Conservation (phyloP, 805 yeast genomes). For the Ogataea degrootiae region DNA sequence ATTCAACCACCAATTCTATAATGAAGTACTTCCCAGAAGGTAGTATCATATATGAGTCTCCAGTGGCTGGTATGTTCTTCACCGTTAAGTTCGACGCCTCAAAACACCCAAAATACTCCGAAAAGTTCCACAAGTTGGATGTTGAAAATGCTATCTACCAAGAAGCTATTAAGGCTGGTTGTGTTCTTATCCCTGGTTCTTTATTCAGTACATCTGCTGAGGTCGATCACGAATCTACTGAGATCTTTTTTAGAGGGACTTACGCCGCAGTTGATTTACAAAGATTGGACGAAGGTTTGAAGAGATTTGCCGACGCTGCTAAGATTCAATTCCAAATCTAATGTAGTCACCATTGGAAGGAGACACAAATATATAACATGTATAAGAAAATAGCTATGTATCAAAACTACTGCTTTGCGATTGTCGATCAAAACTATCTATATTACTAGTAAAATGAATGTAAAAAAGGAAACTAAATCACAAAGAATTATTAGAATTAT, state of each 20-base stretch:
- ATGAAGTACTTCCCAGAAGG: conserved; percentile 49
- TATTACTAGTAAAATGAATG: no score
- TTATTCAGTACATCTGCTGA: conserved; percentile 57
- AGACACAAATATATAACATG: no score
- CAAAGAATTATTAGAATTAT: no score
- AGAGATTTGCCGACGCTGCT: conserved; percentile 63
- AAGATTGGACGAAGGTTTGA: conserved; percentile 52
- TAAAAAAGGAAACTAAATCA: no score
- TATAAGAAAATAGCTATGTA: no score
- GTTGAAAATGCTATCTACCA: conserved; percentile 65
- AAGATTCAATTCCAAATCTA: no score
- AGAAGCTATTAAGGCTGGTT: conserved; percentile 52
- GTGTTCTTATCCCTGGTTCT: conserved; percentile 75
- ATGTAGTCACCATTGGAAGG: no score
- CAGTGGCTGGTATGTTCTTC: conserved; percentile 87
- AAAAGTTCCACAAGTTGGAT: conserved; percentile 45
- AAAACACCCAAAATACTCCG: conserved; percentile 68
- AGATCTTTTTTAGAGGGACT: conserved; percentile 78
- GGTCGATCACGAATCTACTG: conserved; percentile 26
- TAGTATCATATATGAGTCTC: conserved; percentile 43
- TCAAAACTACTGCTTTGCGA: no score
- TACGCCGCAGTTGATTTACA: conserved; percentile 81
- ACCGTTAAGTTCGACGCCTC: conserved; percentile 70
- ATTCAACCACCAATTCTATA: conserved; percentile 76
- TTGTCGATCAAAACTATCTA: no score